Percentiles rank a stretch among this genome's conserved stretches.
phyloP scores from a whole-genome alignment of 2,329 filamentous ascomycete genomes.

The Fusarium heterosporum region DNA sequence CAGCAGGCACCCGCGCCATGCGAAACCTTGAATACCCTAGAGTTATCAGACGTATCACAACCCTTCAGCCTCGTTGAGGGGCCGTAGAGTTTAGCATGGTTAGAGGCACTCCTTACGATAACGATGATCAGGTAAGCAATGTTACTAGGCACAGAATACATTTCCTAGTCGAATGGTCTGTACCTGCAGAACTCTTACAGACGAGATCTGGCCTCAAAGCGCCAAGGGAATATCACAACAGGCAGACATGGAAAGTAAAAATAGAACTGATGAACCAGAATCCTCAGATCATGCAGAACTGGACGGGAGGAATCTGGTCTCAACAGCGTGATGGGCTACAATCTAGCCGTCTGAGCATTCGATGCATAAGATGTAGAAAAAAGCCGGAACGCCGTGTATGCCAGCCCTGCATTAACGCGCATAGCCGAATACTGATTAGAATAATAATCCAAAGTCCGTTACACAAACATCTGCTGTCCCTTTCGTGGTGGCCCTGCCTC shows the following conservation, averaged over 20 bases:
- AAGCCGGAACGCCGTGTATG: constrained; percentile 46
- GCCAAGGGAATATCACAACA: neutral
- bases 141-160: neutral
- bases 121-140: neutral
- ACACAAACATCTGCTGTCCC: constrained; percentile 28
- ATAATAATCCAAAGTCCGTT: constrained; percentile 37
- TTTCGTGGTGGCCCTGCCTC: constrained; percentile 24
- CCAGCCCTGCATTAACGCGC: constrained; percentile 43
- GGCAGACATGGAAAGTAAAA: neutral
- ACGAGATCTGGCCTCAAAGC: neutral
- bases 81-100: neutral
- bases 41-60: constrained; percentile 5
- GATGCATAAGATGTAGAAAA: constrained; percentile 34
- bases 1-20: constrained; percentile 17
- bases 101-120: neutral
- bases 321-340: constrained; percentile 2
- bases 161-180: neutral
- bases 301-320: constrained; percentile 1
- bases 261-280: neutral
- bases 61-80: constrained; percentile 2
- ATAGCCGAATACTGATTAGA: constrained; percentile 44
- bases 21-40: constrained; percentile 11
- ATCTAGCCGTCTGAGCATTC: constrained; percentile 1
- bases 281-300: constrained; percentile 12
- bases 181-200: neutral